A percentile compares a stretch with the other conserved stretches of the same genome.
Evolutionary conservation across 2,329 filamentous ascomycete species (phyloP).

Genomic region (Paraconiothyrium sp.): DNA sequence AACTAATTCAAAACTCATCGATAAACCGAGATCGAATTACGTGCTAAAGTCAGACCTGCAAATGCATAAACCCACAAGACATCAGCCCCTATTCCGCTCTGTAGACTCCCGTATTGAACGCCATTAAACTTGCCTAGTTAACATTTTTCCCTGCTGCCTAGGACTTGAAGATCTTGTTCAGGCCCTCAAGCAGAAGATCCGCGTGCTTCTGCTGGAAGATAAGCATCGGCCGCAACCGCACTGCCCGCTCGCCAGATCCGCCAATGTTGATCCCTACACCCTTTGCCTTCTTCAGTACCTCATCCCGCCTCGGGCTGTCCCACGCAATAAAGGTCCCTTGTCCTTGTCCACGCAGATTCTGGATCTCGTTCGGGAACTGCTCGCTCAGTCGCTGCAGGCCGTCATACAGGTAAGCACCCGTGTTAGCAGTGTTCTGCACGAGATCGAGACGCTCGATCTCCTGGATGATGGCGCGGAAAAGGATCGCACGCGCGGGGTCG

Average conservation of each 20-base stretch:
- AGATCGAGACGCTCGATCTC: constrained; percentile 81
- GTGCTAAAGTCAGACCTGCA: background rate
- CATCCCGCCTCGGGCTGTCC: constrained; percentile 82
- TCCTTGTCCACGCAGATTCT: constrained; percentile 85
- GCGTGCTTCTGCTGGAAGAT: constrained; percentile 92
- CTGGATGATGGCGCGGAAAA: constrained; percentile 86
- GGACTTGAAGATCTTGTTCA: constrained; percentile 76
- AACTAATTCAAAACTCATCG: too few relatives aligned
- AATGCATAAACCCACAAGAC: background rate
- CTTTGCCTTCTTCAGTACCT: constrained; percentile 83
- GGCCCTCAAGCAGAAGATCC: constrained; percentile 79
- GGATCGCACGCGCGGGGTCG: constrained; percentile 82
- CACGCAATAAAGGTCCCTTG: constrained; percentile 94
- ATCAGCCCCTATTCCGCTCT: background rate
- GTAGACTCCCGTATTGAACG: background rate
- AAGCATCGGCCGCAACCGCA: constrained; percentile 87
- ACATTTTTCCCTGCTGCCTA: constrained; percentile 16
- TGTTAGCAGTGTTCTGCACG: constrained; percentile 79
- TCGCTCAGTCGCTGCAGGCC: constrained; percentile 73
- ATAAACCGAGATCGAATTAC: too few relatives aligned
- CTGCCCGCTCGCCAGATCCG: constrained; percentile 77
- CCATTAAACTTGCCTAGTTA: background rate
- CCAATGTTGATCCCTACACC: constrained; percentile 85
- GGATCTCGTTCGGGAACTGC: constrained; percentile 79
- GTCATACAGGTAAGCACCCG: constrained; percentile 80